Conservation (phyloP, 2,329 filamentous ascomycete species). For the Akanthomyces lecanii region DNA sequence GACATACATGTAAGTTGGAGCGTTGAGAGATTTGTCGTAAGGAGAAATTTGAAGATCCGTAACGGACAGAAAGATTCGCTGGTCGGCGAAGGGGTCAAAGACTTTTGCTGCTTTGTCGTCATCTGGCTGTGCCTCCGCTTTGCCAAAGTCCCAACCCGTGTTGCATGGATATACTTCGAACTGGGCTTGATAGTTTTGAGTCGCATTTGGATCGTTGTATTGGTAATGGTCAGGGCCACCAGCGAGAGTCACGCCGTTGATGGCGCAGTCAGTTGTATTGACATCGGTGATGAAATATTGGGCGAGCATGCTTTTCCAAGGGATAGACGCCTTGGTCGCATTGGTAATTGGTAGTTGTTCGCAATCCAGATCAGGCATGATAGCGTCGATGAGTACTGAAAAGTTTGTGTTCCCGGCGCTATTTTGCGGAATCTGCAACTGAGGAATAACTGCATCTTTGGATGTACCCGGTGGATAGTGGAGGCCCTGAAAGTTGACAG, state of each 20-base stretch:
- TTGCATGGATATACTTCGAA: slow-evolving; percentile 25
- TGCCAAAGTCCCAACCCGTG: slow-evolving; percentile 24
- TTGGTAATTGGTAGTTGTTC: slow-evolving; percentile 24
- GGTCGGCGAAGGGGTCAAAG: slow-evolving; percentile 22
- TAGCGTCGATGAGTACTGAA: slow-evolving; percentile 19
- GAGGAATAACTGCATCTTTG: slow-evolving; percentile 14
- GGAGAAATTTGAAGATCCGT: slow-evolving; percentile 22
- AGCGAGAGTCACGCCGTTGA: slow-evolving; percentile 25
- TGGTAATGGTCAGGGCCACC: slow-evolving; percentile 23
- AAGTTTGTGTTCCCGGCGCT: slow-evolving; percentile 12
- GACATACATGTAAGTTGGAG: slow-evolving; percentile 20
- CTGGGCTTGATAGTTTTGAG: slow-evolving; percentile 26
- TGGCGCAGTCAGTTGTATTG: slow-evolving; percentile 23
- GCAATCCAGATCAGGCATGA: slow-evolving; percentile 24
- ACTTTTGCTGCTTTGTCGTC: slow-evolving; percentile 19
- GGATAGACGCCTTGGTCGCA: slow-evolving; percentile 19
- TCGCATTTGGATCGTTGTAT: slow-evolving; percentile 24
- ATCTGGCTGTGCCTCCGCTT: slow-evolving; percentile 12
- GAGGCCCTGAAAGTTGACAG: slow-evolving; percentile 18
- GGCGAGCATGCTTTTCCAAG: slow-evolving; percentile 24
- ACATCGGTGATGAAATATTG: slow-evolving; percentile 24
- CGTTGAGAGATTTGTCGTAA: slow-evolving; percentile 15
- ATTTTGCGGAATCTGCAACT: slow-evolving; percentile 3
- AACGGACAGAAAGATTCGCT: slow-evolving; percentile 22
- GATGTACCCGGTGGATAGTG: slow-evolving; percentile 18